phyloP scores from a whole-genome alignment of 208 protist genomes.

The Borovskyia barvae region DNA sequence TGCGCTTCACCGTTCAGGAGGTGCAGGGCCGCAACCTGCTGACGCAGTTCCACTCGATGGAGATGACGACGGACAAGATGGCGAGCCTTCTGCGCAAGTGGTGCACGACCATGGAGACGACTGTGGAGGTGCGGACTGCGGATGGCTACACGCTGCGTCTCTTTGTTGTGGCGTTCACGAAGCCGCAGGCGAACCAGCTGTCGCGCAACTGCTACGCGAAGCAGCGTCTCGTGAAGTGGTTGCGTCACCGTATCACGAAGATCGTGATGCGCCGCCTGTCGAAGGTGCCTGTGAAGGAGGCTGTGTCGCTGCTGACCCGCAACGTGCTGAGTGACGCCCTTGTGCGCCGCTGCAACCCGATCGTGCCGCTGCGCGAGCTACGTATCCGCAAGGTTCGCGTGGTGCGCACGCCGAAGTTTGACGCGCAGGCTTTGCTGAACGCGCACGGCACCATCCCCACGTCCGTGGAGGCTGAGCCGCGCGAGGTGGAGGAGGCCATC shows the following conservation, averaged over 20 bases:
- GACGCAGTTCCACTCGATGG: conserved; percentile 99
- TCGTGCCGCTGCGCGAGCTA: conserved; percentile 98
- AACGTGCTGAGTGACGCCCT: conserved; percentile 96
- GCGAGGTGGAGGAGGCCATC: conserved; percentile 73
- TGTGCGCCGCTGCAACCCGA: conserved; percentile 88
- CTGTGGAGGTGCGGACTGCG: conserved; percentile 95
- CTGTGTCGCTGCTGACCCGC: conserved; percentile 94
- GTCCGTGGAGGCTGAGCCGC: conserved; percentile 74
- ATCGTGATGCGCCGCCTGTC: conserved; percentile 92
- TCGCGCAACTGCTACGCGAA: conserved; percentile 98
- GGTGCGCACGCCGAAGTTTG: conserved; percentile 96
- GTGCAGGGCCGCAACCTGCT: conserved; percentile 96
- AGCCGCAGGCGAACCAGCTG: conserved; percentile 90
- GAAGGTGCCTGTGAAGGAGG: conserved; percentile 90
- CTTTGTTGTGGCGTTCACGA: conserved; percentile 99
- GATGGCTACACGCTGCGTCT: conserved; percentile 97
- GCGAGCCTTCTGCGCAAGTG: conserved; percentile 98
- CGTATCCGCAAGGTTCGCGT: conserved; percentile 98
- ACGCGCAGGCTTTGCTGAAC: conserved; percentile 90
- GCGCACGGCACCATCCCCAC: conserved; percentile 88
- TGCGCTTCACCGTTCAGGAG: conserved; percentile 96
- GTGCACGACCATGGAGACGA: conserved; percentile 97
- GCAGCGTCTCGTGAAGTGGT: conserved; percentile 91
- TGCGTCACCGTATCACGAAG: conserved; percentile 95
- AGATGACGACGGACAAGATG: conserved; percentile 98